These are phyloP conservation scores for Aspergillus wentii DNA, from an alignment of 495 filamentous ascomycete species.

Conservation along the genomic window DNA sequence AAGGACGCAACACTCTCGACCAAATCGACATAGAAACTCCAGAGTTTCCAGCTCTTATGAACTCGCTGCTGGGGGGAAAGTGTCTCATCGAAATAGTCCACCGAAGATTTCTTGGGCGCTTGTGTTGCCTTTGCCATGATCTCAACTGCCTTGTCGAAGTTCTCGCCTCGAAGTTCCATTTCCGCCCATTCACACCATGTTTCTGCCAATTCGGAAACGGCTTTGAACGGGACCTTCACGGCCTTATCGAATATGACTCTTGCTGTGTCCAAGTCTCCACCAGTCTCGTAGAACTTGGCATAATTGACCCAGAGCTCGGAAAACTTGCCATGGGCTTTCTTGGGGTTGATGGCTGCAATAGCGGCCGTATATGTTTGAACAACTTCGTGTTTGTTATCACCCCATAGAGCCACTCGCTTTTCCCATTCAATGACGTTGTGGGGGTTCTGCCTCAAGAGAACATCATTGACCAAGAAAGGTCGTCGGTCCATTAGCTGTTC, in stretches of 20 bases:
- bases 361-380: conserved; percentile 95
- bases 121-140: conserved; percentile 98
- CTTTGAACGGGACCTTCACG: conserved; percentile 94
- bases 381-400: conserved; percentile 83
- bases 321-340: conserved; percentile 91
- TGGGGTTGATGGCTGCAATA: conserved; percentile 87
- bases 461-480: conserved; percentile 96
- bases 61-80: conserved; percentile 92
- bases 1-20: conserved; percentile 90
- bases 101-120: conserved; percentile 87
- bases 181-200: conserved; percentile 99
- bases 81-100: conserved; percentile 97
- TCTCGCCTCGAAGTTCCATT: conserved; percentile 92
- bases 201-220: conserved; percentile 89
- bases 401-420: conserved; percentile 92
- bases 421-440: conserved; percentile 98
- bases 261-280: conserved; percentile 78
- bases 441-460: conserved; percentile 90
- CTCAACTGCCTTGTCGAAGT: conserved; percentile 88
- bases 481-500: conserved; percentile 97
- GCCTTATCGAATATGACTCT: conserved; percentile 96
- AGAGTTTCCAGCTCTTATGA: conserved; percentile 99
- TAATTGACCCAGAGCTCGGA: conserved; percentile 97
- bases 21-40: conserved; percentile 98
- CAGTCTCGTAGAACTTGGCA: conserved; percentile 93